Evolutionary conservation across 495 filamentous ascomycete genomes (phyloP), one percentile per base, ranked within the genome.

Genomic region (Penicillium maclennaniae): DNA sequence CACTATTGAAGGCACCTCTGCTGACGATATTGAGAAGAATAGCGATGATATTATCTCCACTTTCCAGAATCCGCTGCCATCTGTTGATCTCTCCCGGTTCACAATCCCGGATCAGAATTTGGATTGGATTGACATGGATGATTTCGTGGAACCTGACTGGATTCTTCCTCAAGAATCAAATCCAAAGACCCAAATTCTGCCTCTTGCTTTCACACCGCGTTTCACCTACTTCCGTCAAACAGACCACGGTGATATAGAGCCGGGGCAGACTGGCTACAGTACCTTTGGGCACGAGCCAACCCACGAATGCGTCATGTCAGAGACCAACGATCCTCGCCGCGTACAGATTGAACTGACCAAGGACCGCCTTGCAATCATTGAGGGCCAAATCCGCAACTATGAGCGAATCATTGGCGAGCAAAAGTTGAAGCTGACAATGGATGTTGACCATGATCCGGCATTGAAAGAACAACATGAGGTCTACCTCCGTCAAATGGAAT

Each of bases 101-200:
- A 91, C 84, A 0, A 96, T 98, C 51, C 91, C 91, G 0, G 93
- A 98, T 63, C 89, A 92, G 36, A 93, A 98, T 66, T 82, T 89
- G 58, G 86, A 83, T 47, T 98, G 93, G 93, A 87, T 97, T 61
- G 93, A 98, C 66, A 97, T 97, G 91, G 93, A 98, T 69, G 93
- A 98, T 65, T 97, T 97, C 72, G 90, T 97, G 23, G 93, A 98
- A 67, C 77, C 97, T 9, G 93, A 96, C 65, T 97, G 92, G 91
- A 88, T 96, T 51, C 73, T 97, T 16, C 92, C 93, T 0, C 88
- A 88, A 23, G 88, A 93, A 60, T 86, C 88, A 23, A 92, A 95
- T 54, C 93, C 95, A 19, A 86, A 93, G 49, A 96, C 92, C 1
- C 89, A 89, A 61, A 97, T 98, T 44, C 75, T 97, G 49, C 93